Evolutionary conservation across 1,284 basidiomycete genomes (phyloP).

Genomic region (Ustilago trichophora): DNA sequence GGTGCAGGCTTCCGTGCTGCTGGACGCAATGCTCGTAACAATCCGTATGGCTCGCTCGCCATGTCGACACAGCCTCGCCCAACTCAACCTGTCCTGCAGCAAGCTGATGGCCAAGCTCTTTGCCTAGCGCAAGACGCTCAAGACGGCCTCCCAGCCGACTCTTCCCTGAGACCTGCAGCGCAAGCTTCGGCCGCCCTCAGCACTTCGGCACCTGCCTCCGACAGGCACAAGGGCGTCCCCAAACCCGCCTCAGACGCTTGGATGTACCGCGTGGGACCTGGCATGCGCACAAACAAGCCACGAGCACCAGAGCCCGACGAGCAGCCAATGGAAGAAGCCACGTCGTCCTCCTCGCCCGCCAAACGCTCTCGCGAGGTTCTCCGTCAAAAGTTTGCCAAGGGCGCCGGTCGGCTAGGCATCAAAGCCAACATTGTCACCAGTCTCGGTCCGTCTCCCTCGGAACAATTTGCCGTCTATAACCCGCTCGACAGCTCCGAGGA

Average conservation of each 20-base stretch:
- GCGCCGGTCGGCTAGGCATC: constrained; percentile 51
- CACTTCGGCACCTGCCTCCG: constrained; percentile 14
- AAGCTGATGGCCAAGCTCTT: not conserved
- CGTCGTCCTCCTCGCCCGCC: constrained; percentile 18
- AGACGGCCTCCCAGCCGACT: not conserved
- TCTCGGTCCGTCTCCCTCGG: constrained; percentile 21
- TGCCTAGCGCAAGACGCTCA: not conserved
- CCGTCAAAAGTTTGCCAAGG: constrained; percentile 54
- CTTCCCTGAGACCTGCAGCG: not conserved
- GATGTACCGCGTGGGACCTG: constrained; percentile 63
- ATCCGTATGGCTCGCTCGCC: constrained; percentile 18
- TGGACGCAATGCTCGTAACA: constrained; percentile 18
- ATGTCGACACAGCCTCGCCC: constrained; percentile 2
- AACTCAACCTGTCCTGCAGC: not conserved
- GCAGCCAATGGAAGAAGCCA: constrained; percentile 3
- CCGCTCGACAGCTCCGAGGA: constrained; percentile 45
- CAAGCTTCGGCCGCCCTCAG: constrained; percentile 2
- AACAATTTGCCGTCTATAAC: constrained; percentile 29
- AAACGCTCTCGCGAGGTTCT: constrained; percentile 41
- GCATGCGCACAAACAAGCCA: constrained; percentile 39
- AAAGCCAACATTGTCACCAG: constrained; percentile 35
- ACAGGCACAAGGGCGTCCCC: constrained; percentile 43
- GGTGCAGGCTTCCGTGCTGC: constrained; percentile 11
- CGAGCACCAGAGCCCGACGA: constrained; percentile 12
- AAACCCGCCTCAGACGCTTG: constrained; percentile 52